Percentiles rank a stretch among this genome's conserved stretches.
These are phyloP conservation scores for Pulicaria dysenterica DNA, from an alignment of 129 eudicot genomes.

Conservation along the genomic window DNA sequence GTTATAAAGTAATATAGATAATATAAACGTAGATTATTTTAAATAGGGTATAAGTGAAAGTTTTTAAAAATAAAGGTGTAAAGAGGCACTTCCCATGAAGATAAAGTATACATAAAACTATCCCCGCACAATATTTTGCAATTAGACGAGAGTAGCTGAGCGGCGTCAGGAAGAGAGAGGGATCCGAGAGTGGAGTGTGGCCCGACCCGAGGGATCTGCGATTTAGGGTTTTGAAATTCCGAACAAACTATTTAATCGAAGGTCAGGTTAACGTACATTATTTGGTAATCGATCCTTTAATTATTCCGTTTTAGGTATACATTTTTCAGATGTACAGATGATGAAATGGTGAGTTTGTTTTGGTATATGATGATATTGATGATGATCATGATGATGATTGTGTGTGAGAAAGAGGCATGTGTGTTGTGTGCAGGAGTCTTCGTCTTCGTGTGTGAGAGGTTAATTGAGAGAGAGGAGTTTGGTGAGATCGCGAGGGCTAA, in stretches of 20 bases:
- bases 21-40: too few species aligned
- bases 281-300: slow-evolving; percentile 32
- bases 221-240: slow-evolving; percentile 38
- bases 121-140: slow-evolving; percentile 5
- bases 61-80: background rate
- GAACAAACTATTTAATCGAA: slow-evolving; percentile 23
- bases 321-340: slow-evolving; percentile 19
- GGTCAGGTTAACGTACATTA: slow-evolving; percentile 49
- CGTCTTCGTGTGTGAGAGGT: slow-evolving; percentile 64
- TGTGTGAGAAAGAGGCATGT: slow-evolving; percentile 94
- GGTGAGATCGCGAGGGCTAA: slow-evolving; percentile 57
- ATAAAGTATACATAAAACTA: background rate
- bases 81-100: background rate
- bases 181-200: slow-evolving; percentile 43
- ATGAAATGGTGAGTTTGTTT: slow-evolving; percentile 54
- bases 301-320: slow-evolving; percentile 38
- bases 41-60: background rate
- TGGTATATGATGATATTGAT: slow-evolving; percentile 48
- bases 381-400: slow-evolving; percentile 44
- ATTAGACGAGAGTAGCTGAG: slow-evolving; percentile 43
- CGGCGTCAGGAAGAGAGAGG: slow-evolving; percentile 38
- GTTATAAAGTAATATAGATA: too few species aligned
- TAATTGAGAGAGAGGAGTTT: slow-evolving; percentile 44
- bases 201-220: slow-evolving; percentile 43
- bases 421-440: slow-evolving; percentile 84